Evolutionary conservation across 1,284 basidiomycete species (phyloP).

Genomic region (Boletus smithii): DNA sequence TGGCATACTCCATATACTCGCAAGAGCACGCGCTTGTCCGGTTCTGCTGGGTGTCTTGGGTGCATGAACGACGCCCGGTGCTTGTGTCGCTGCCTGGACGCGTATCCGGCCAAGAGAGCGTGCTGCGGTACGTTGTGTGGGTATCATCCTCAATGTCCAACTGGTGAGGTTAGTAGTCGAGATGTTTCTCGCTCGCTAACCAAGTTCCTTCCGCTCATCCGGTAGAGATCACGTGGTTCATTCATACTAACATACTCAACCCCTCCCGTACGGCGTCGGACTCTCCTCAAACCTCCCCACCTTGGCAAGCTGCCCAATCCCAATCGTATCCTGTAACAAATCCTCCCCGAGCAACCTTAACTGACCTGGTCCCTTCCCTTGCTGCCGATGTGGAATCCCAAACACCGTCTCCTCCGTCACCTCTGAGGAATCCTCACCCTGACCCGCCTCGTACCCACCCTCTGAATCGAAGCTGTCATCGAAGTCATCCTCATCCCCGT

Average conservation of each 20-base stretch:
- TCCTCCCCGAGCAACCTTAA: constrained; percentile 58
- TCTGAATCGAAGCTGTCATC: constrained; percentile 51
- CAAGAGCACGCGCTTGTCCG: constrained; percentile 6
- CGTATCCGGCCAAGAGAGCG: constrained; percentile 24
- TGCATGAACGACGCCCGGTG: constrained; percentile 7
- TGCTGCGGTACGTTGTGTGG: constrained; percentile 28
- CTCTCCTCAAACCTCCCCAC: constrained; percentile 54
- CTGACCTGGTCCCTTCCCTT: constrained; percentile 29
- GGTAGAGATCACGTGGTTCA: constrained; percentile 17
- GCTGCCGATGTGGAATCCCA: constrained; percentile 49
- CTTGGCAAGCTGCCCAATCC: constrained; percentile 51
- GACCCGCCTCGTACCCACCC: constrained; percentile 19
- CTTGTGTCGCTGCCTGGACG: constrained; percentile 10
- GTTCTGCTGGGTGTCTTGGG: constrained; percentile 6
- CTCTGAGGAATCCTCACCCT: constrained; percentile 15
- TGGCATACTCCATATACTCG: background rate
- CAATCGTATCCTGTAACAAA: constrained; percentile 60
- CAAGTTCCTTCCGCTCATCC: constrained; percentile 27
- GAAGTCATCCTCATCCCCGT: constrained; percentile 48
- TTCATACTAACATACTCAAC: no score
- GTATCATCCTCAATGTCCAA: constrained; percentile 35
- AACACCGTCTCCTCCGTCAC: constrained; percentile 64
- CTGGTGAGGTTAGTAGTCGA: background rate
- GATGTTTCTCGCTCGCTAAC: background rate
- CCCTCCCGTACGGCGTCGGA: constrained; percentile 54